Evolutionary conservation across 2,329 filamentous ascomycete genomes (phyloP), one percentile per base, ranked within the genome.

Genomic region (Amauroascus verrucosus): DNA sequence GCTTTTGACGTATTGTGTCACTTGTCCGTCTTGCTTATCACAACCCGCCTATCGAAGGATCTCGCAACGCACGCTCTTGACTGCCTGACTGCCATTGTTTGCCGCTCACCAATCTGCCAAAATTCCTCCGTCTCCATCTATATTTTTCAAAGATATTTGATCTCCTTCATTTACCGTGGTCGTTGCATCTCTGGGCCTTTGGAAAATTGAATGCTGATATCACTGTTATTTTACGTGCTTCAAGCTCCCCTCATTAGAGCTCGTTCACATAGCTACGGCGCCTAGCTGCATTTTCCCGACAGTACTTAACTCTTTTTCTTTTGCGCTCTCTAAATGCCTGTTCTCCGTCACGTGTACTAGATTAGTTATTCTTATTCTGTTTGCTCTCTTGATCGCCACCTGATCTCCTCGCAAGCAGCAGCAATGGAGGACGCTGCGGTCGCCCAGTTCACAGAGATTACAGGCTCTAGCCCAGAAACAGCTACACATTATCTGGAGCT

Each of bases 401-500:
- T 41, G 40, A 7, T 22, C 45, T 26, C 24, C 33, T 26, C n/a
- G 1, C 13, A 1, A 41, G 20, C 30, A 38, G 35, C 62, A 60
- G 64, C 54, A 59, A 87, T 87, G 83, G 85, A 86, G 61, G 83
- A 84, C 60, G 80, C 84, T 54, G 71, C 75, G 57, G 80, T 96
- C 61, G 79, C 80, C 58, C 82, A 83, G 64, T 96, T 98, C 68
- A 82, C 83, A 63, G 77, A 79, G 70, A 86, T 98, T 67, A 97
- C 93, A 37, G 84, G 83, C 61, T 81, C 85, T 55, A 81, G 77
- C 57, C 78, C 83, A 26, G 77, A 84, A 59, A 81, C 90, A 58
- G 93, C 91, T 28, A 80, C 81, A 57, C 85, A 86, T 61, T 95
- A 94, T 69, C 79, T 97, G 46, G 80, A 86, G 62, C 79, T 98